phyloP scores from a whole-genome alignment of 306 rosid species.

The Senna tora region DNA sequence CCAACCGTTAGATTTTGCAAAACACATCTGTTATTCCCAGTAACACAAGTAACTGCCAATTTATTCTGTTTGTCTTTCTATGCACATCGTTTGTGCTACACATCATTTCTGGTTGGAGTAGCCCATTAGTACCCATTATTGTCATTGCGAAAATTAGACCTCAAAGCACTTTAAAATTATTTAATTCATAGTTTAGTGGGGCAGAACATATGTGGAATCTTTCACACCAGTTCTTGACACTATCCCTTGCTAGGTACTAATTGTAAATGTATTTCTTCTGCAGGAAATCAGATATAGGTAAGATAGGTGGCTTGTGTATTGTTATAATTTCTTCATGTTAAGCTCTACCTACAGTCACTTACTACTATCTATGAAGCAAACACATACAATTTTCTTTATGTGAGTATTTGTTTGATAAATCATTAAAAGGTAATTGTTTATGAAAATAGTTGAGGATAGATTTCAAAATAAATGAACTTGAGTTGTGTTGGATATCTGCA shows the following conservation, averaged over 20 bases:
- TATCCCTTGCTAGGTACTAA: background rate
- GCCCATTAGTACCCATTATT: background rate
- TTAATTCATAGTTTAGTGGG: slow-evolving; percentile 4
- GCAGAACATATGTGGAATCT: background rate
- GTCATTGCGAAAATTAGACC: slow-evolving; percentile 9
- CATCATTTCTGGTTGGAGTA: slow-evolving; percentile 2
- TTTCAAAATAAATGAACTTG: slow-evolving; percentile 21
- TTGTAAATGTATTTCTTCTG: slow-evolving; percentile 1
- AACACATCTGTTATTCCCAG: background rate
- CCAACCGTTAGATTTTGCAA: background rate
- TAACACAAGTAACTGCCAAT: background rate
- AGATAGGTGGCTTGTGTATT: slow-evolving; percentile 4
- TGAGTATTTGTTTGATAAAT: slow-evolving; percentile 17
- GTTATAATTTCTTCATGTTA: slow-evolving; percentile 22
- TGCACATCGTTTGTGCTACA: background rate
- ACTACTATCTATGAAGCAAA: background rate
- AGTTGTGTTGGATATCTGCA: slow-evolving; percentile 17
- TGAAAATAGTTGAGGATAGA: background rate
- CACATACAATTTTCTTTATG: background rate
- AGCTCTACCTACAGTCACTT: slow-evolving; percentile 19
- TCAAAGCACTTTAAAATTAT: background rate
- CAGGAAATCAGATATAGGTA: background rate
- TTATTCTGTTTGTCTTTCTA: background rate
- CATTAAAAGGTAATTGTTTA: background rate
- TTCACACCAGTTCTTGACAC: background rate